Conservation (phyloP, 306 rosid genomes). For the cucumber (Cucumis sativus) region Cucumber_9930_V3 NC_026657.2:38244001-38244500, state of each 20-base stretch:
- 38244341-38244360: neutral
- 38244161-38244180: slow-evolving; percentile 3
- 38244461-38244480: slow-evolving; percentile 5
- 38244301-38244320: neutral
- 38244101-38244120: slow-evolving; percentile 60
- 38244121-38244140: slow-evolving; percentile 82
- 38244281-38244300: neutral
- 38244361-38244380: neutral
- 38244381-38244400: neutral
- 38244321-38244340: neutral
- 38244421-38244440: too few species aligned
- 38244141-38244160: slow-evolving; percentile 25
- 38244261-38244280: neutral
- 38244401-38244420: neutral
- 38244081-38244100: slow-evolving; percentile 59
- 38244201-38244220: neutral
- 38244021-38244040: neutral
- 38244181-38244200: neutral
- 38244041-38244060: slow-evolving; percentile 40
- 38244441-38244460: neutral
- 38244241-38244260: neutral
- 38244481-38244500: slow-evolving; percentile 74
- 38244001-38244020: neutral
- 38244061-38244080: slow-evolving; percentile 59
- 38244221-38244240: neutral